phyloP scores from a whole-genome alignment of 768 basidiomycete genomes.

The Leccinum rimulosum region DNA sequence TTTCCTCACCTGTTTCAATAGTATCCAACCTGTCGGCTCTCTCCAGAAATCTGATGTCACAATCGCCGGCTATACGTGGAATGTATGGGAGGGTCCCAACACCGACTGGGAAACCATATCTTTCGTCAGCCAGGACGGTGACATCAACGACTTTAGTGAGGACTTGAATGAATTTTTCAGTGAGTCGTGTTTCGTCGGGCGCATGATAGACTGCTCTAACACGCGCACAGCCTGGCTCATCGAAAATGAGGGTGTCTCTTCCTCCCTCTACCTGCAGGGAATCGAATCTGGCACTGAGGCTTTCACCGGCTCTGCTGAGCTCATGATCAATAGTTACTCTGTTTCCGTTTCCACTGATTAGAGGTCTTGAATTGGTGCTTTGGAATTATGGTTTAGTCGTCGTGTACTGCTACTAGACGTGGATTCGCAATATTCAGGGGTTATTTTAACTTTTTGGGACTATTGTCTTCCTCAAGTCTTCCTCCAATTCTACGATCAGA shows the following conservation, averaged over 20 bases:
- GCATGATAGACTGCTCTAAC: neutral
- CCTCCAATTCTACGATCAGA: conserved; percentile 7
- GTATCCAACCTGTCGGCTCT: conserved; percentile 56
- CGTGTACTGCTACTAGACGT: too few species aligned
- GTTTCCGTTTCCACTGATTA: conserved; percentile 32
- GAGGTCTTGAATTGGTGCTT: neutral
- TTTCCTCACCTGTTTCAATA: conserved; percentile 16
- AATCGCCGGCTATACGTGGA: conserved; percentile 52
- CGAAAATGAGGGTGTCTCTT: conserved; percentile 44
- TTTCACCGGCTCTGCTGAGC: conserved; percentile 48
- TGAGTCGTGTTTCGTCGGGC: conserved; percentile 24
- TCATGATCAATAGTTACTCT: conserved; percentile 42
- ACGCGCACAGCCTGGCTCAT: conserved; percentile 42
- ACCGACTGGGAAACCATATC: conserved; percentile 55
- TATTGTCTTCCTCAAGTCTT: too few species aligned
- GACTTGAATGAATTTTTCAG: conserved; percentile 57
- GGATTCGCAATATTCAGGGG: neutral
- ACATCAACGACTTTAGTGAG: conserved; percentile 49
- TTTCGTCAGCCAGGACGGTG: conserved; percentile 47
- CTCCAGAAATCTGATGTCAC: conserved; percentile 40
- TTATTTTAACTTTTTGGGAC: conserved; percentile 2
- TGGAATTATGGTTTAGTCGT: neutral
- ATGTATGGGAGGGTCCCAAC: conserved; percentile 54
- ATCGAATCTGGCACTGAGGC: conserved; percentile 58
- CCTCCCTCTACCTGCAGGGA: conserved; percentile 48